Evolutionary conservation across 495 filamentous ascomycete species (phyloP).

Genomic region (Penicillium daleae): DNA sequence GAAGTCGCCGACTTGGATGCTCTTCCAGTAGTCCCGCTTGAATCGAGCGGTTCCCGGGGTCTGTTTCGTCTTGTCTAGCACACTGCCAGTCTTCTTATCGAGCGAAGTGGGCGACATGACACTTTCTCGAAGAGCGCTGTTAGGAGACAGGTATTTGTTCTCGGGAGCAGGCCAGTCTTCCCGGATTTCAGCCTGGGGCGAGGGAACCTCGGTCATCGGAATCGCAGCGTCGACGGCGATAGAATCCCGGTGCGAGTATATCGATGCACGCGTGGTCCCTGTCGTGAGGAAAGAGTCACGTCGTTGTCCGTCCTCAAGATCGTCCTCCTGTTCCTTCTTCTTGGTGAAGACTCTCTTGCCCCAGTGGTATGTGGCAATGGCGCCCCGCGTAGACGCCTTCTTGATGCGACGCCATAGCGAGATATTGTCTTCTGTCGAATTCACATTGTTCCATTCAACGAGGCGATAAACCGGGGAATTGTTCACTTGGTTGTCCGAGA

Average conservation of each 20-base stretch:
- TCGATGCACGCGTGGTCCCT: slow-evolving; percentile 60
- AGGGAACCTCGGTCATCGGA: slow-evolving; percentile 95
- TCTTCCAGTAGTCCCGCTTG: slow-evolving; percentile 94
- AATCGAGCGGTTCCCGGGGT: slow-evolving; percentile 72
- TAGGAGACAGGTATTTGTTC: slow-evolving; percentile 39
- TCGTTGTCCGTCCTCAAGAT: slow-evolving; percentile 46
- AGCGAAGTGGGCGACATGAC: slow-evolving; percentile 27
- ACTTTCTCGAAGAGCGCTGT: slow-evolving; percentile 38
- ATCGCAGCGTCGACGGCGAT: slow-evolving; percentile 58
- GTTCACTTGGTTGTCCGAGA: slow-evolving; percentile 92
- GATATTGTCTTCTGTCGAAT: slow-evolving; percentile 83
- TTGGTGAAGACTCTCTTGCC: slow-evolving; percentile 46
- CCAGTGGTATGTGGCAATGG: slow-evolving; percentile 60
- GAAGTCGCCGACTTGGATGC: slow-evolving; percentile 92
- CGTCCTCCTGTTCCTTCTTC: slow-evolving; percentile 38
- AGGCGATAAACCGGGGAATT: slow-evolving; percentile 93
- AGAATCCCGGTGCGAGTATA: slow-evolving; percentile 64
- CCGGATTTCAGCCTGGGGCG: slow-evolving; percentile 64
- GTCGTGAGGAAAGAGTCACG: slow-evolving; percentile 70
- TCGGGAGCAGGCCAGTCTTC: slow-evolving; percentile 40
- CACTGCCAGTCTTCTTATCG: slow-evolving; percentile 61
- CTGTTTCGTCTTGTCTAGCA: slow-evolving; percentile 64
- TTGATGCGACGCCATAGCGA: slow-evolving; percentile 88
- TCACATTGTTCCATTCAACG: slow-evolving; percentile 89
- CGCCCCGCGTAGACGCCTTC: slow-evolving; percentile 76